Conservation (phyloP, 2,329 filamentous ascomycete genomes). For the Fusarium sp. region DNA sequence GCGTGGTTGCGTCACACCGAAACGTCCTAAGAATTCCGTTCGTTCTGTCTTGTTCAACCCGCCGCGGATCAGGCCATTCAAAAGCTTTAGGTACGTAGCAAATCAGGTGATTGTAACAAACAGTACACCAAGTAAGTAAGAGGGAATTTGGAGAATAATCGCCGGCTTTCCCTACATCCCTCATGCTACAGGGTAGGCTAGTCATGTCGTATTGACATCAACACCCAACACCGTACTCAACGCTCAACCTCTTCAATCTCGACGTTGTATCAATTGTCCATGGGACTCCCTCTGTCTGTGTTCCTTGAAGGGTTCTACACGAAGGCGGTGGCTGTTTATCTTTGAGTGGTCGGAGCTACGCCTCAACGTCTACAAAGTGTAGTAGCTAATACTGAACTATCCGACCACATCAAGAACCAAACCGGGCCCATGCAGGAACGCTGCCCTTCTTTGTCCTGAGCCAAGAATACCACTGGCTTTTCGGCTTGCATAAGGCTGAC, state of each 20-base stretch:
- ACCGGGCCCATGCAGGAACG: conserved; percentile 20
- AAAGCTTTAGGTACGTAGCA: background rate
- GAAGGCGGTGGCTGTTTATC: background rate
- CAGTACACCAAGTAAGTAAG: background rate
- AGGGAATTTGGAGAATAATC: background rate
- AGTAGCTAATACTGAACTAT: background rate
- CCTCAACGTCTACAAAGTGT: background rate
- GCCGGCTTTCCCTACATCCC: background rate
- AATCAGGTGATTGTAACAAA: background rate
- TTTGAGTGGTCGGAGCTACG: background rate
- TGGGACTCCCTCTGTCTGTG: too few relatives aligned
- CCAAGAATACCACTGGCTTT: conserved; percentile 3
- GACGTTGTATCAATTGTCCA: background rate
- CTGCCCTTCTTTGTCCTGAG: background rate
- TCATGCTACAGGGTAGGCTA: background rate
- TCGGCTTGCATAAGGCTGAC: conserved; percentile 16
- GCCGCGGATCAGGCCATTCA: background rate
- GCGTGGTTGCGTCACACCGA: conserved; percentile 18
- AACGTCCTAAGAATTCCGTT: background rate
- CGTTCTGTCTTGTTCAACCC: background rate
- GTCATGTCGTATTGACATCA: background rate
- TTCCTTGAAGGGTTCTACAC: background rate
- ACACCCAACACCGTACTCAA: background rate
- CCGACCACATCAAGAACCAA: background rate
- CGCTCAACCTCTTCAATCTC: background rate